These are phyloP conservation scores for Coprinellus micaceus DNA, from an alignment of 768 basidiomycete species.

Conservation along the genomic window DNA sequence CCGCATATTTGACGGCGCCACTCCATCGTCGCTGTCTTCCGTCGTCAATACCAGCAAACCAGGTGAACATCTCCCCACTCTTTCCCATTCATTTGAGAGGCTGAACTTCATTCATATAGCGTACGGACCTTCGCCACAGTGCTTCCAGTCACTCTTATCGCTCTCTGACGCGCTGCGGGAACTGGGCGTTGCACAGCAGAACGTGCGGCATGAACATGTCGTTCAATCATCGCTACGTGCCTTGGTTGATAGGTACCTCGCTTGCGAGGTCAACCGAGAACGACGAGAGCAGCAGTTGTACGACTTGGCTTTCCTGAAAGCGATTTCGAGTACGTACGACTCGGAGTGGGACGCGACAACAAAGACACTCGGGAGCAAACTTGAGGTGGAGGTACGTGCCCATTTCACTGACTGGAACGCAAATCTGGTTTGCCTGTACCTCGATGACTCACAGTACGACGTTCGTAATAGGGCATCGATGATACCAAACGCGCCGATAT, in stretches of 20 bases:
- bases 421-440: not conserved
- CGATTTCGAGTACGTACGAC: conserved; percentile 34
- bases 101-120: conserved; percentile 9
- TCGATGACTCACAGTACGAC: not conserved
- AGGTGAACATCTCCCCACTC: conserved; percentile 20
- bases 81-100: not conserved
- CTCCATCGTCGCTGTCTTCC: not conserved
- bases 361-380: conserved; percentile 10
- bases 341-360: conserved; percentile 24
- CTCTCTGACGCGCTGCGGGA: conserved; percentile 53
- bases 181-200: conserved; percentile 46
- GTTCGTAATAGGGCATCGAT: not conserved
- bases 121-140: conserved; percentile 47
- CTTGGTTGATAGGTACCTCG: conserved; percentile 34
- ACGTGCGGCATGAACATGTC: conserved; percentile 29
- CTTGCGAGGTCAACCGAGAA: conserved; percentile 16
- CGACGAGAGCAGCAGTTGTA: conserved; percentile 24
- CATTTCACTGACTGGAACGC: not conserved
- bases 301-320: conserved; percentile 50
- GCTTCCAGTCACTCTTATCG: conserved; percentile 52
- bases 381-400: conserved; percentile 22
- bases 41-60: not conserved
- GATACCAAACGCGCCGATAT: not conserved
- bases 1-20: conserved; percentile 19
- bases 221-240: conserved; percentile 36